Evolutionary conservation across 2,329 filamentous ascomycete genomes (phyloP), one percentile per base, ranked within the genome.

Genomic region (Aspergillus brasiliensis): DNA sequence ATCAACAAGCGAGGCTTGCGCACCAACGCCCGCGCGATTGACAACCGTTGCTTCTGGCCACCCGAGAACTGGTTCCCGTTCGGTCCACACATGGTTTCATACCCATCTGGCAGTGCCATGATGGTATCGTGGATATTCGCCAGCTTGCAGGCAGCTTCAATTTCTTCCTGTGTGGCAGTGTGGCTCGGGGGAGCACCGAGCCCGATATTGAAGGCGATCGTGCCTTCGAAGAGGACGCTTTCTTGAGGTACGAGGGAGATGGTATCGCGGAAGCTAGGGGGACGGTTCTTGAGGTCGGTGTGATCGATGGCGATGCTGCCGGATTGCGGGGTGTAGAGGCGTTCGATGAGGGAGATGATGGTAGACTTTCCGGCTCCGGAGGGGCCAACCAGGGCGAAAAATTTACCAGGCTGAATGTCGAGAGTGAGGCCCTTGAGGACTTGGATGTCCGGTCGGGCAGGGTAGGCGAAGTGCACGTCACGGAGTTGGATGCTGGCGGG

Each of bases 61-160:
- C 85, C 85, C 0, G 81, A 84, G 10, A 87, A 76, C 2, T 80
- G 80, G 15, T 79, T 80, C 3, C 85, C 85, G 57, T 84, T 82
- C 23, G 82, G 82, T n/a, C 83, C 83, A 48, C 85, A 76, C 10
- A 78, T 59, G 0, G 88, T 91, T 7, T 88, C 75, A 69, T 91
- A 91, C 0, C 87, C 86, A 10, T 88, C 77, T 0, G 88, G 88
- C 17, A 92, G 75, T 0, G 81, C 75, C 57, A 78, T 75, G 64
- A 92, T 88, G 17, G 84, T 86, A 31, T 91, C 86, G 74, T 91
- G 88, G 62, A 91, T 89, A 68, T 89, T 89, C 27, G 88, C 88
- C 8, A 89, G 75, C 59, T 82, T 82, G 70, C 88, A 91, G 0
- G 89, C 88, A 56, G 86, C 84, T 61, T 87, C 81, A 51, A 91